These are phyloP conservation scores for Ascobolus immersus DNA, from an alignment of 495 filamentous ascomycete species.

Conservation along the genomic window DNA sequence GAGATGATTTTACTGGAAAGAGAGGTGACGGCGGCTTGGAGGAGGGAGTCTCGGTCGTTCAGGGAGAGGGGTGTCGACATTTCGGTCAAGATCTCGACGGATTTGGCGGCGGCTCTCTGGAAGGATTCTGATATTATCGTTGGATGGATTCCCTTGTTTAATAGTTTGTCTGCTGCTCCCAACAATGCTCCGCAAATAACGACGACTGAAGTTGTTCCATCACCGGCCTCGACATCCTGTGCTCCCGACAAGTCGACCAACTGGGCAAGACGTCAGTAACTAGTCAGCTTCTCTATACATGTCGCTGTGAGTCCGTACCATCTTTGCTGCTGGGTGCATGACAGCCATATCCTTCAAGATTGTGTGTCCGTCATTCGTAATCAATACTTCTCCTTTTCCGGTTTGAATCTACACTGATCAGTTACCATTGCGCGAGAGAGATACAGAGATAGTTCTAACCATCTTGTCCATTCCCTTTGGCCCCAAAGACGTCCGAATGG, in stretches of 20 bases:
- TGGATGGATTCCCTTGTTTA: slow-evolving; percentile 76
- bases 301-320: slow-evolving; percentile 22
- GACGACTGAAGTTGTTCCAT: slow-evolving; percentile 94
- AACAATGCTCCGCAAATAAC: slow-evolving; percentile 88
- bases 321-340: slow-evolving; percentile 93
- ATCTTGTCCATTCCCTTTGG: slow-evolving; percentile 91
- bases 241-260: slow-evolving; percentile 88
- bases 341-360: slow-evolving; percentile 98
- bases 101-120: slow-evolving; percentile 69
- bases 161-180: slow-evolving; percentile 71
- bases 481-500: slow-evolving; percentile 51
- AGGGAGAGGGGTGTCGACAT: slow-evolving; percentile 91
- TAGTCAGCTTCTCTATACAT: neutral
- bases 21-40: slow-evolving; percentile 90
- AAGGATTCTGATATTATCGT: slow-evolving; percentile 94
- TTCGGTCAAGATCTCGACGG: slow-evolving; percentile 70
- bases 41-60: slow-evolving; percentile 61
- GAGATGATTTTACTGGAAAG: slow-evolving; percentile 97
- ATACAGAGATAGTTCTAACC: slow-evolving; percentile 15
- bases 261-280: slow-evolving; percentile 5
- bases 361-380: slow-evolving; percentile 97
- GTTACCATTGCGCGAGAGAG: neutral
- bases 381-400: slow-evolving; percentile 86
- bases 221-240: slow-evolving; percentile 94
- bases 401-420: slow-evolving; percentile 38